A percentile compares a stretch with the other conserved stretches of the same genome.
phyloP scores from a whole-genome alignment of 2,329 filamentous ascomycete genomes.

The Apiospora rasikravindrae region DNA sequence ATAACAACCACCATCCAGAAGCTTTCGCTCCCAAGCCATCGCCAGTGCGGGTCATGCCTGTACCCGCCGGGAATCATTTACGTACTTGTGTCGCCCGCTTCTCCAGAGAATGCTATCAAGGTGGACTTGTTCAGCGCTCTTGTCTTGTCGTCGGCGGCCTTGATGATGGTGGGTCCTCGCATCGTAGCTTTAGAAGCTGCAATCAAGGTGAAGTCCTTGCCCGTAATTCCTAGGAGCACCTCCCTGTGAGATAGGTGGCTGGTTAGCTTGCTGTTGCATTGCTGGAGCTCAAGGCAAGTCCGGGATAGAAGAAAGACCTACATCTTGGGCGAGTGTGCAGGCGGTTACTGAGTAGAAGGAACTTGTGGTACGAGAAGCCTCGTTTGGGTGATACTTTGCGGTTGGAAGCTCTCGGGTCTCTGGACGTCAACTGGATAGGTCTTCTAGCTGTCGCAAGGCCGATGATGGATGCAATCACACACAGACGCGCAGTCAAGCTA shows the following conservation, averaged over 20 bases:
- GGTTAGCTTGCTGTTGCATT: background rate
- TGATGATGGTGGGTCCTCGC: slow-evolving; percentile 95
- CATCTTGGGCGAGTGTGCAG: slow-evolving; percentile 14
- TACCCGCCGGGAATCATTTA: slow-evolving; percentile 21
- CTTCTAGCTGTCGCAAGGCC: slow-evolving; percentile 21
- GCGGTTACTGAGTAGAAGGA: background rate
- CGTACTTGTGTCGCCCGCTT: slow-evolving; percentile 92
- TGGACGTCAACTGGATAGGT: slow-evolving; percentile 17
- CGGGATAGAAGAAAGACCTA: slow-evolving; percentile 21
- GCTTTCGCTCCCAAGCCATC: background rate
- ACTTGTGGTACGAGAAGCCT: slow-evolving; percentile 23
- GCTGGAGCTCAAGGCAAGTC: slow-evolving; percentile 10
- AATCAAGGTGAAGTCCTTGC: slow-evolving; percentile 98
- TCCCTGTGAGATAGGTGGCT: slow-evolving; percentile 67
- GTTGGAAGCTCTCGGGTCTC: slow-evolving; percentile 20
- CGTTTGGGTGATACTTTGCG: background rate
- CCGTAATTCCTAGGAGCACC: slow-evolving; percentile 96
- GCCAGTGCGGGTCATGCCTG: background rate
- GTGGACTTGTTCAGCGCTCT: slow-evolving; percentile 90
- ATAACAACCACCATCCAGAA: background rate
- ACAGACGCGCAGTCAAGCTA: slow-evolving; percentile 47
- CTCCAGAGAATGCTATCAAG: slow-evolving; percentile 92
- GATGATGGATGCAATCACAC: slow-evolving; percentile 16
- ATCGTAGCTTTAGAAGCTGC: slow-evolving; percentile 98
- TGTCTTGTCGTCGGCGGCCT: slow-evolving; percentile 96